Percentiles rank a stretch among this genome's conserved stretches.
phyloP scores from a whole-genome alignment of 169 alveolate species.

The Plasmodium gonderi region DNA sequence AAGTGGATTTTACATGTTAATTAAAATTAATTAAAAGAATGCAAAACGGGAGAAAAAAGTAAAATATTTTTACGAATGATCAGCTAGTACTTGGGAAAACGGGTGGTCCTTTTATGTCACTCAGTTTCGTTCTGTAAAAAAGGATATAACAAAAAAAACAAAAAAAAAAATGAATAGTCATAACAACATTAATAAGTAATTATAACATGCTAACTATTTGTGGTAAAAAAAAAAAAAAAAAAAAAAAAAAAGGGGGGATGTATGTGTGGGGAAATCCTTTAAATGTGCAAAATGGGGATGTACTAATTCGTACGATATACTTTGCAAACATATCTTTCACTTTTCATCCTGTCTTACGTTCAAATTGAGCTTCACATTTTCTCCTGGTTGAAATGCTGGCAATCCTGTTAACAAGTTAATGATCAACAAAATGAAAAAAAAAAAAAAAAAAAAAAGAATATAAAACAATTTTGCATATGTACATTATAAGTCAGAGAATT shows the following conservation, averaged over 20 bases:
- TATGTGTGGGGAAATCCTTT: no score
- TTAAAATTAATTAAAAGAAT: not conserved
- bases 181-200: not conserved
- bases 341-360: conserved; percentile 32
- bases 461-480: not conserved
- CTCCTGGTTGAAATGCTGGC: conserved; percentile 73
- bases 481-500: not conserved
- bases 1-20: not conserved
- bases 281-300: not conserved
- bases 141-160: not conserved
- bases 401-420: conserved; percentile 43
- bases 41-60: not conserved
- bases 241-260: no score
- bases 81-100: not conserved
- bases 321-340: not conserved
- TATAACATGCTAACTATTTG: not conserved
- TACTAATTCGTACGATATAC: not conserved
- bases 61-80: not conserved
- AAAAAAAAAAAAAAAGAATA: not conserved
- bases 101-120: not conserved
- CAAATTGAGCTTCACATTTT: conserved; percentile 69
- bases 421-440: not conserved
- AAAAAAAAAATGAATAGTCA: not conserved
- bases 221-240: not conserved
- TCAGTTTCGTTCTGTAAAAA: not conserved